These are phyloP conservation scores for Cordyceps cicadae DNA, from an alignment of 2,329 filamentous ascomycete species.

Conservation along the genomic window DNA sequence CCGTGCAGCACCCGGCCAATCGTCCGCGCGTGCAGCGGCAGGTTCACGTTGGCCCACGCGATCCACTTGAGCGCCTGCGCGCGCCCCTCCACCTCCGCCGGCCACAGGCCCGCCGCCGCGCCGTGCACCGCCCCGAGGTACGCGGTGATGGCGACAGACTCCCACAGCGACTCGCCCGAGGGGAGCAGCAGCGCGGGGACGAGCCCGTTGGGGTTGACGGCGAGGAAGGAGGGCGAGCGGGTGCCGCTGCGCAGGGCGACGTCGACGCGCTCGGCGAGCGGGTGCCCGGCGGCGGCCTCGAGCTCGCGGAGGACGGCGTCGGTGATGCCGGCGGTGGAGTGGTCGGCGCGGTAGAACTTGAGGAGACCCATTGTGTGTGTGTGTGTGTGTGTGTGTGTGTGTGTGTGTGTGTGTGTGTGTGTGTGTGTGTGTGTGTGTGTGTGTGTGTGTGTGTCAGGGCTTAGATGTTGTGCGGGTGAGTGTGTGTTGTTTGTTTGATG, in stretches of 20 bases:
- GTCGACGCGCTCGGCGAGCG: constrained; percentile 6
- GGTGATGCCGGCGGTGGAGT: constrained; percentile 10
- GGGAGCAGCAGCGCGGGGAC: constrained; percentile 11
- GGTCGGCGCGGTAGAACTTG: constrained; percentile 11
- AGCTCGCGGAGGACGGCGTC: constrained; percentile 11
- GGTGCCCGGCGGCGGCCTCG: constrained; percentile 2
- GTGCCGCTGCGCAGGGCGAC: not conserved
- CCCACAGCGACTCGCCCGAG: constrained; percentile 7
- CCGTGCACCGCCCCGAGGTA: constrained; percentile 8
- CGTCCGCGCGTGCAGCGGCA: not conserved
- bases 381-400: too few relatives aligned
- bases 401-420: not conserved
- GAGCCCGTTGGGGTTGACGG: constrained; percentile 13
- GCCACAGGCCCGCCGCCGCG: constrained; percentile 1
- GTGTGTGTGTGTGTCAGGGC: not conserved
- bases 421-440: too few relatives aligned
- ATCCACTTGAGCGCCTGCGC: constrained; percentile 13
- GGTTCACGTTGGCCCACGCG: constrained; percentile 7
- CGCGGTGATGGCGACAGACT: constrained; percentile 13
- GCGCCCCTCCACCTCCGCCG: not conserved
- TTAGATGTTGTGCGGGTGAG: too few relatives aligned
- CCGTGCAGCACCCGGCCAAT: not conserved
- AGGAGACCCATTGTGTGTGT: constrained; percentile 5
- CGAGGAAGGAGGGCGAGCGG: not conserved
- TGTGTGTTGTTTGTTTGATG: not conserved